These are phyloP conservation scores for Termitomyces sp. DNA, from an alignment of 768 basidiomycete species.

Conservation along the genomic window DNA sequence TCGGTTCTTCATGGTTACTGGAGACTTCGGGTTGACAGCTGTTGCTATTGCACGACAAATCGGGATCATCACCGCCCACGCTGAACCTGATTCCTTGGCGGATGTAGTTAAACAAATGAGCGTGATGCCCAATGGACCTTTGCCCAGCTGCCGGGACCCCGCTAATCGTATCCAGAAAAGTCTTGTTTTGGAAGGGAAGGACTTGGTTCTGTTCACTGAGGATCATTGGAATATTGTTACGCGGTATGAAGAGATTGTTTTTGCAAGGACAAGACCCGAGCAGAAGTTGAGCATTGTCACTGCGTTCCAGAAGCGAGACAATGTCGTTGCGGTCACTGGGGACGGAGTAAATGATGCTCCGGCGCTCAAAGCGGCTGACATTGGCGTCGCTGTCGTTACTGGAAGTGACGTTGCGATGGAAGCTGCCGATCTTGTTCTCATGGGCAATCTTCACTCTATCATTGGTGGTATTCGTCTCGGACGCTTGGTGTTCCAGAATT, in stretches of 20 bases:
- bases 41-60: conserved; percentile 48
- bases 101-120: conserved; percentile 13
- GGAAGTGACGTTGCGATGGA: conserved; percentile 49
- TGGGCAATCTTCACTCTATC: conserved; percentile 53
- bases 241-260: conserved; percentile 43
- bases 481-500: conserved; percentile 57
- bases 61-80: conserved; percentile 39
- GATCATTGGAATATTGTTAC: conserved; percentile 41
- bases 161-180: conserved; percentile 35
- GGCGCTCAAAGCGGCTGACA: conserved; percentile 50
- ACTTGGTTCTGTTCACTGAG: conserved; percentile 34
- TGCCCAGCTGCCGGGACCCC: conserved; percentile 5
- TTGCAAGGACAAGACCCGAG: conserved; percentile 55
- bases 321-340: conserved; percentile 52
- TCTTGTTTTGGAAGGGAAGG: conserved; percentile 45
- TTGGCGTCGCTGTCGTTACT: conserved; percentile 53
- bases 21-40: conserved; percentile 55
- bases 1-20: conserved; percentile 56
- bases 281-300: conserved; percentile 60
- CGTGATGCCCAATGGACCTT: conserved; percentile 3
- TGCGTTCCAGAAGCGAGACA: conserved; percentile 46
- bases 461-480: conserved; percentile 58
- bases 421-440: conserved; percentile 44
- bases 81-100: conserved; percentile 15
- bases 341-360: conserved; percentile 59